Evolutionary conservation across 2,329 filamentous ascomycete species (phyloP), one percentile per base, ranked within the genome.

Genomic region (Myriosclerotinia duriaeana): DNA sequence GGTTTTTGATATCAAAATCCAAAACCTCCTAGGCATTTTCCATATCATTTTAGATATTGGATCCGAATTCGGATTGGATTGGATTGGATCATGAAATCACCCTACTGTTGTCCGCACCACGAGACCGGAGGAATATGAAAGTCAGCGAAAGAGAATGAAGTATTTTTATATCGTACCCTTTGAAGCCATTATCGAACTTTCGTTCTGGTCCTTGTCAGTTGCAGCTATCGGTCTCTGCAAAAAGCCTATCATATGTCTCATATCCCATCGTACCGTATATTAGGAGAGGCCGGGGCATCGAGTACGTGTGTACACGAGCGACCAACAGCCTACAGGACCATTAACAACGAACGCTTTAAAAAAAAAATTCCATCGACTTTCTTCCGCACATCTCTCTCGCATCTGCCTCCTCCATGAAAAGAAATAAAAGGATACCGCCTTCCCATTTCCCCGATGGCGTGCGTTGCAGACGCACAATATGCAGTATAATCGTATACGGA

Each of bases 401-500:
- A 46, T 22, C n/a, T 42, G 22, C 40, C 30, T 8, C 9, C 42
- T 17, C 20, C 30, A 36, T 48, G 42, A 60, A 50, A 60, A 60
- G 42, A 38, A 50, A 60, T 20, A 11, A 60, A 50, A 60, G 44
- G 46, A 36, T 22, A 9, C 58, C 20, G 38, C 22, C 58, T 61
- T 61, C 44, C n/a, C 58, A 50, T 61, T 60, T 61, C 58, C 58
- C 58, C 58, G 58, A 61, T 50, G 46, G 58, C 15, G 58, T 61
- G 44, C 46, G 58, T 61, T 61, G 44, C 58, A 61, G 58, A 34
- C 50, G 26, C 44, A 61, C 58, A 44, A 61, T 50, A 61, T 61
- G 58, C 34, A 12, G 30, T 50, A 50, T 38, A 26, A 50, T 38
- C 44, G 58, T 5, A 61, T 61, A 38, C 58, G 58, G 58, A 61